Evolutionary conservation across 306 rosid species (phyloP).

Genomic region (Cucumis hystrix): DNA sequence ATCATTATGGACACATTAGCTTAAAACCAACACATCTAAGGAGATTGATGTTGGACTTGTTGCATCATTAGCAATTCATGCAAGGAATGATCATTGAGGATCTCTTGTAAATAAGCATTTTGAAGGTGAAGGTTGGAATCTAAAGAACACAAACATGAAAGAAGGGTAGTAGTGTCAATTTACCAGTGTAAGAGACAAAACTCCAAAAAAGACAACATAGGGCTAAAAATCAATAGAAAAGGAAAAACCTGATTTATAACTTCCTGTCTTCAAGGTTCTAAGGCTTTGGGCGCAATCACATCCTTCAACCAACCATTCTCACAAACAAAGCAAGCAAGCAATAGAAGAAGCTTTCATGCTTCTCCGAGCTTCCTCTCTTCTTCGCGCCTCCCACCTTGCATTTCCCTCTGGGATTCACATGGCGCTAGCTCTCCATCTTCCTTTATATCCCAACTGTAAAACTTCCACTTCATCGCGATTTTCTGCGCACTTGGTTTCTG

Average conservation of each 20-base stretch:
- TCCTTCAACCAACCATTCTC: neutral
- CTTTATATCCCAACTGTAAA: constrained; percentile 1
- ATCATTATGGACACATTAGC: too few species aligned
- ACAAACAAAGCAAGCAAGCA: neutral
- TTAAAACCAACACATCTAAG: too few species aligned
- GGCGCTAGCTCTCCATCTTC: constrained; percentile 40
- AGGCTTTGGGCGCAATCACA: neutral
- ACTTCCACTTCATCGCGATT: constrained; percentile 1
- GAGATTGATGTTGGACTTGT: too few species aligned
- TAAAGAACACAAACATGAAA: neutral
- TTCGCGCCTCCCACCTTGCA: constrained; percentile 13
- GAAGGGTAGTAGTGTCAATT: neutral
- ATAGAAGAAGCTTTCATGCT: neutral
- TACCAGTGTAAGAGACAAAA: neutral
- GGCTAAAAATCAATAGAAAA: neutral
- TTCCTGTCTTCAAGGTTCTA: neutral
- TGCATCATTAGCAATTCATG: too few species aligned
- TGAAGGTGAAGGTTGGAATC: too few species aligned
- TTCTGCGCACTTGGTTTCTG: constrained; percentile 4
- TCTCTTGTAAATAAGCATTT: too few species aligned
- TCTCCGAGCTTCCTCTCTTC: constrained; percentile 11
- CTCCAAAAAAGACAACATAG: neutral
- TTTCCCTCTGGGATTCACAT: constrained; percentile 21
- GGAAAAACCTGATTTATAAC: neutral
- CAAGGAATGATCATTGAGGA: too few species aligned